Conservation (phyloP, 164 flowering plant genomes). For the Stephania cephalantha region DNA sequence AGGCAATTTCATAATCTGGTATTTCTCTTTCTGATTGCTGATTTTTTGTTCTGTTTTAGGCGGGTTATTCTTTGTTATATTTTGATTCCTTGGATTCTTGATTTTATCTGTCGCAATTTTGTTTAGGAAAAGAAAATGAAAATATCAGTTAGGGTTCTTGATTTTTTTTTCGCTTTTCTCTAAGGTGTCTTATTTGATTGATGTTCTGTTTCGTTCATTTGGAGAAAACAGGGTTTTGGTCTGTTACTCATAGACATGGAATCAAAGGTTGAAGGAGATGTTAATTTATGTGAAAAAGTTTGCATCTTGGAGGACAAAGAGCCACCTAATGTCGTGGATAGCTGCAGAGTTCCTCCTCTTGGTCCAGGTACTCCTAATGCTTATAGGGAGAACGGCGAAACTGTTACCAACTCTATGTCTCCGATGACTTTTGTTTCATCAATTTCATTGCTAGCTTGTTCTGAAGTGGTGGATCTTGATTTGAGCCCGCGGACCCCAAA, state of each 20-base stretch:
- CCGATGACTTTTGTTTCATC: conserved; percentile 27
- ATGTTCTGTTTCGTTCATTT: neutral
- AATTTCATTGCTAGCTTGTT: neutral
- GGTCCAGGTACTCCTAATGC: conserved; percentile 41
- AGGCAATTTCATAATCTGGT: no score
- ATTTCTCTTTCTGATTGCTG: no score
- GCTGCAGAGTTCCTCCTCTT: conserved; percentile 12
- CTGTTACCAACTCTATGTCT: conserved; percentile 19
- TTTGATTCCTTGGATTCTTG: neutral
- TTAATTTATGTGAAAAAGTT: neutral
- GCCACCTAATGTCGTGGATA: neutral
- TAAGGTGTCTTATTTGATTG: neutral
- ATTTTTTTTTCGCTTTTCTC: neutral
- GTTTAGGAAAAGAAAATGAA: neutral
- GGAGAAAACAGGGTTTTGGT: neutral
- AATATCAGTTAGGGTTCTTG: neutral
- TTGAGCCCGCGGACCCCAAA: conserved; percentile 44
- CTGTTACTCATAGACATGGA: neutral
- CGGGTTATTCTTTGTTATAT: no score
- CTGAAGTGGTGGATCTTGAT: conserved; percentile 6
- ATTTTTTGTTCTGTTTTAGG: no score
- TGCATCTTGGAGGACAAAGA: conserved; percentile 8
- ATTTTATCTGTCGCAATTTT: neutral
- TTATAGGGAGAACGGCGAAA: conserved; percentile 28
- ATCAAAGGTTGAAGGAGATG: neutral